A percentile compares a stretch with the other conserved stretches of the same genome.
Evolutionary conservation across 768 basidiomycete genomes (phyloP).

Genomic region (Mycena filopes): DNA sequence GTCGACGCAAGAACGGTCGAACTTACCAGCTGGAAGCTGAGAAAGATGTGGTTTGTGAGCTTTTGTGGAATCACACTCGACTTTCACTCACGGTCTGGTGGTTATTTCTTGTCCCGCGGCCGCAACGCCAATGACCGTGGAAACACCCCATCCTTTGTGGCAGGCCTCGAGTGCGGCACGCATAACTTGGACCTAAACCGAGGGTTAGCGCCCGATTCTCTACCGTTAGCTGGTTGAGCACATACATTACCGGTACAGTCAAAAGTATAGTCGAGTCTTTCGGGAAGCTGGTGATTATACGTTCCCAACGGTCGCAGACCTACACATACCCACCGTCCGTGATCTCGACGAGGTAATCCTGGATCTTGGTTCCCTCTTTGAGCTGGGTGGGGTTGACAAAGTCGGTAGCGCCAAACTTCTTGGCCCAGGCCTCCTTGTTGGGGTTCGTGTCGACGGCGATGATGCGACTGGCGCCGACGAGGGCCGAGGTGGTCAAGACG

Average conservation of each 20-base stretch:
- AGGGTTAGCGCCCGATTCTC: conserved; percentile 36
- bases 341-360: conserved; percentile 89
- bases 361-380: conserved; percentile 84
- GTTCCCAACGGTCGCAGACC: no score
- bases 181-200: conserved; percentile 85
- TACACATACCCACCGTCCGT: conserved; percentile 83
- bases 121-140: conserved; percentile 95
- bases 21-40: conserved; percentile 65
- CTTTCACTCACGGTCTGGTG: conserved; percentile 80
- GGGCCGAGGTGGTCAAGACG: conserved; percentile 81
- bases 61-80: background rate
- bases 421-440: conserved; percentile 86
- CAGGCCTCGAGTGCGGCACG: conserved; percentile 96
- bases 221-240: conserved; percentile 44
- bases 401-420: conserved; percentile 94
- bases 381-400: conserved; percentile 87
- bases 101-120: conserved; percentile 96
- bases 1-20: conserved; percentile 1
- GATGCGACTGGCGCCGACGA: conserved; percentile 86
- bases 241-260: conserved; percentile 91
- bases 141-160: conserved; percentile 99
- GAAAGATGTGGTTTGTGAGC: conserved; percentile 8
- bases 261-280: conserved; percentile 88
- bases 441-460: conserved; percentile 94
- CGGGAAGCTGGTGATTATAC: no score